These are phyloP conservation scores for Neoboletus subvelutipes DNA, from an alignment of 768 basidiomycete species.

Conservation along the genomic window DNA sequence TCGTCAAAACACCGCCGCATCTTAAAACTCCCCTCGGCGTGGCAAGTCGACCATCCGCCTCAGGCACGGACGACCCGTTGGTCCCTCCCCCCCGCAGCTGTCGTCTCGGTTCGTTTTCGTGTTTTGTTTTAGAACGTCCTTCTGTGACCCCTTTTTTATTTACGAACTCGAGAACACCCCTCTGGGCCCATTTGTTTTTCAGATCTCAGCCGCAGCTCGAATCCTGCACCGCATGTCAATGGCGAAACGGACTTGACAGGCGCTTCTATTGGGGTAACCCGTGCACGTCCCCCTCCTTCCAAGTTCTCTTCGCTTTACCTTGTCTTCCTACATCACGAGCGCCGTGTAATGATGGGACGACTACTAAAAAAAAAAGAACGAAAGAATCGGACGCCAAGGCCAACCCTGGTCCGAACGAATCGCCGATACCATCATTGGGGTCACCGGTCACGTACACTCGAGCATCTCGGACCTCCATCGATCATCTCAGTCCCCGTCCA, in stretches of 20 bases:
- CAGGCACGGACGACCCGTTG: background rate
- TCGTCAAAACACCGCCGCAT: background rate
- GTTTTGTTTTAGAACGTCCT: background rate
- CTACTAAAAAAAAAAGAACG: background rate
- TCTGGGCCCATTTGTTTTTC: no score
- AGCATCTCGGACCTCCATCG: background rate
- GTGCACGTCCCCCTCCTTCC: background rate
- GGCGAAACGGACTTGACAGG: background rate
- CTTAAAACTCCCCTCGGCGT: background rate
- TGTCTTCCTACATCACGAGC: background rate
- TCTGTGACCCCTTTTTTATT: background rate
- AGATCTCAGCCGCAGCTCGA: background rate
- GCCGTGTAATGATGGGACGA: background rate
- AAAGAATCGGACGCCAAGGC: background rate
- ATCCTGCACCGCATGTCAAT: slow-evolving; percentile 9
- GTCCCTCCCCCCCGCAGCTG: background rate
- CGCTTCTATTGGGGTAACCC: slow-evolving; percentile 13
- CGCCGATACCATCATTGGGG: background rate
- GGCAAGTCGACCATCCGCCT: background rate
- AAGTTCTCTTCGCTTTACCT: background rate
- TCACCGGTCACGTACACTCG: background rate
- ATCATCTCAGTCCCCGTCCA: background rate
- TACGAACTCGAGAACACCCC: background rate
- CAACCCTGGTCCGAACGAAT: background rate
- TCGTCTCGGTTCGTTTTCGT: background rate